These are phyloP conservation scores for Trichoderma guizhouense DNA, from an alignment of 2,329 filamentous ascomycete species.

Conservation along the genomic window DNA sequence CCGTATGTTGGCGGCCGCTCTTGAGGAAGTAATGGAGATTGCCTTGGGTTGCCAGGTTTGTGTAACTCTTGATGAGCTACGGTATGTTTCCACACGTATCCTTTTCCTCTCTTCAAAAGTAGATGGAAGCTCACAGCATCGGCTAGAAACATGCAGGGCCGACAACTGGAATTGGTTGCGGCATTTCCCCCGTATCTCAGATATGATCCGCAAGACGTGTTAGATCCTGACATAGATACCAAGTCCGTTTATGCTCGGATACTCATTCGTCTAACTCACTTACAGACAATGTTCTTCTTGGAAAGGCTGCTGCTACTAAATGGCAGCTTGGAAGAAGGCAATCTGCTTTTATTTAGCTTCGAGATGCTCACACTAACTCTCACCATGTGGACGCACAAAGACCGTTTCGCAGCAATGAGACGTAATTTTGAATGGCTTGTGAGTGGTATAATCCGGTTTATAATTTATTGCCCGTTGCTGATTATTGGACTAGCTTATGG, in stretches of 20 bases:
- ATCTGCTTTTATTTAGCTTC: constrained; percentile 44
- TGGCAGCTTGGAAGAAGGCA: constrained; percentile 35
- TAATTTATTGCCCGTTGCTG: background rate
- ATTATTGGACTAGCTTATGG: constrained; percentile 40
- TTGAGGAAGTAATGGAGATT: constrained; percentile 58
- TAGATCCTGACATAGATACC: constrained; percentile 29
- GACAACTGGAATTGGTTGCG: background rate
- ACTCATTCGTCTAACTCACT: constrained; percentile 46
- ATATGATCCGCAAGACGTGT: constrained; percentile 38
- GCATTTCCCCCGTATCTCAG: constrained; percentile 35
- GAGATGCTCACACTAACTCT: constrained; percentile 47
- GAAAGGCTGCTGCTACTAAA: constrained; percentile 53
- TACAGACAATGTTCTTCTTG: constrained; percentile 58
- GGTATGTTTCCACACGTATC: background rate
- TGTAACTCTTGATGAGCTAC: constrained; percentile 4
- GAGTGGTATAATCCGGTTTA: constrained; percentile 15
- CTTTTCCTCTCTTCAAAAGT: no score
- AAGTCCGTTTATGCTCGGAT: constrained; percentile 42
- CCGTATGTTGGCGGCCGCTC: constrained; percentile 46
- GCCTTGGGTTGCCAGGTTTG: constrained; percentile 40
- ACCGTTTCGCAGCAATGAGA: constrained; percentile 41
- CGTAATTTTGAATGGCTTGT: constrained; percentile 50
- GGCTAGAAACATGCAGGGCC: background rate
- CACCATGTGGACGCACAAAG: constrained; percentile 48
- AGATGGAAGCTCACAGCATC: background rate